Evolutionary conservation across 345 rosid genomes (phyloP).

Genomic region (Turnera subulata): DNA sequence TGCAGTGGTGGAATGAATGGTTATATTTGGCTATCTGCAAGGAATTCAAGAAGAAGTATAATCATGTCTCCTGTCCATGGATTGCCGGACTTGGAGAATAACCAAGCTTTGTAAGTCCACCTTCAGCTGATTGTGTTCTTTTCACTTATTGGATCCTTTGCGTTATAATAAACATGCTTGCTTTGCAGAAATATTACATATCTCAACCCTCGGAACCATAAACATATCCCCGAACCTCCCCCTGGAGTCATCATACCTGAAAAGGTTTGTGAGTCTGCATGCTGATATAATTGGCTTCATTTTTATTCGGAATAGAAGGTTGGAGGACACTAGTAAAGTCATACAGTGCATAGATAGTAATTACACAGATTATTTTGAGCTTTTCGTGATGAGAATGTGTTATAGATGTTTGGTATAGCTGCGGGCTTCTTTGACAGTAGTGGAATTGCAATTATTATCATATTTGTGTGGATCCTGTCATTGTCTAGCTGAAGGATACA

Average conservation of each 20-base stretch:
- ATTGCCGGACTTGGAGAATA: constrained; percentile 54
- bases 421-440: too few species aligned
- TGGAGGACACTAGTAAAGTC: not conserved
- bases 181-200: constrained; percentile 65
- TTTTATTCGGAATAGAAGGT: not conserved
- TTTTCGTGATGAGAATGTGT: too few species aligned
- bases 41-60: constrained; percentile 43
- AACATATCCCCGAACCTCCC: constrained; percentile 76
- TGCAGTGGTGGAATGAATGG: constrained; percentile 95
- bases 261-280: constrained; percentile 45
- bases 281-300: constrained; percentile 2
- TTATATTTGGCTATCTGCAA: constrained; percentile 58
- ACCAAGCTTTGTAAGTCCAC: constrained; percentile 63
- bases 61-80: constrained; percentile 68
- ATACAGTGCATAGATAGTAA: too few species aligned
- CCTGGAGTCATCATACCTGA: constrained; percentile 59
- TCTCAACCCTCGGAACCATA: constrained; percentile 47
- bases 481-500: too few species aligned
- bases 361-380: too few species aligned
- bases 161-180: constrained; percentile 6
- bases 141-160: constrained; percentile 10
- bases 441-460: too few species aligned
- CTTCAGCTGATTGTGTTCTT: constrained; percentile 15
- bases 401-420: too few species aligned
- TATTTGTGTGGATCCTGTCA: too few species aligned